phyloP scores from a whole-genome alignment of 1,139 yeast genomes.

The Debaryomycetaceae sp. region DNA sequence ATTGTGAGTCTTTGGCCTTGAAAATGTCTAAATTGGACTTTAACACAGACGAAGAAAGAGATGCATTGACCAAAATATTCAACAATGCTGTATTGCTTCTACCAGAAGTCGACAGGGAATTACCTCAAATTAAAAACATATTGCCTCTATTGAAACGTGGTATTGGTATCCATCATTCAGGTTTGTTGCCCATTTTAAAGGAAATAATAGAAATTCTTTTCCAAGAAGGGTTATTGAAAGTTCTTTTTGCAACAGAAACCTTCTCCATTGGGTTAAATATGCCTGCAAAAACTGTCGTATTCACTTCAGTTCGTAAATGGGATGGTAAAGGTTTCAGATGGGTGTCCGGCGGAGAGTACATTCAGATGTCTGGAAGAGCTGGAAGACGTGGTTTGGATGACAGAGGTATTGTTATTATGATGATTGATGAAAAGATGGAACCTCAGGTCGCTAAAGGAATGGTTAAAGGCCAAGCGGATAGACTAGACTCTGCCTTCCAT shows the following conservation, averaged over 20 bases:
- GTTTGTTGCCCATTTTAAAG: conserved; percentile 88
- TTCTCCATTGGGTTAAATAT: conserved; percentile 96
- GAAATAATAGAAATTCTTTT: conserved; percentile 95
- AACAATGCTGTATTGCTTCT: conserved; percentile 82
- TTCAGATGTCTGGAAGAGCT: conserved; percentile 99
- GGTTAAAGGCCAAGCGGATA: conserved; percentile 98
- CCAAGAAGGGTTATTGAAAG: conserved; percentile 94
- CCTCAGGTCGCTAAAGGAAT: conserved; percentile 98
- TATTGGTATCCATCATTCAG: conserved; percentile 98
- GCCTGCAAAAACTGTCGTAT: conserved; percentile 98
- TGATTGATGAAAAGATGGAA: conserved; percentile 99
- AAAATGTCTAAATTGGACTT: conserved; percentile 95
- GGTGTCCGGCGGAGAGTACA: conserved; percentile 99
- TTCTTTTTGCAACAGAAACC: conserved; percentile 95
- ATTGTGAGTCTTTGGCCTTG: conserved; percentile 89
- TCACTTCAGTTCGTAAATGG: conserved; percentile 96
- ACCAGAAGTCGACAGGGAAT: conserved; percentile 85
- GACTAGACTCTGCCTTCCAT: conserved; percentile 95
- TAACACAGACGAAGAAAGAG: conserved; percentile 89
- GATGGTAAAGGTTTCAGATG: conserved; percentile 96
- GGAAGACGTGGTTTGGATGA: conserved; percentile 99
- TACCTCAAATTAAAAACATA: conserved; percentile 91
- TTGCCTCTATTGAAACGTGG: conserved; percentile 88
- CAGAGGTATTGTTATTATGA: conserved; percentile 97
- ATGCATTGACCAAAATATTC: conserved; percentile 82